These are phyloP conservation scores for Leptographium lundbergii DNA, from an alignment of 2,329 filamentous ascomycete genomes.

Conservation along the genomic window DNA sequence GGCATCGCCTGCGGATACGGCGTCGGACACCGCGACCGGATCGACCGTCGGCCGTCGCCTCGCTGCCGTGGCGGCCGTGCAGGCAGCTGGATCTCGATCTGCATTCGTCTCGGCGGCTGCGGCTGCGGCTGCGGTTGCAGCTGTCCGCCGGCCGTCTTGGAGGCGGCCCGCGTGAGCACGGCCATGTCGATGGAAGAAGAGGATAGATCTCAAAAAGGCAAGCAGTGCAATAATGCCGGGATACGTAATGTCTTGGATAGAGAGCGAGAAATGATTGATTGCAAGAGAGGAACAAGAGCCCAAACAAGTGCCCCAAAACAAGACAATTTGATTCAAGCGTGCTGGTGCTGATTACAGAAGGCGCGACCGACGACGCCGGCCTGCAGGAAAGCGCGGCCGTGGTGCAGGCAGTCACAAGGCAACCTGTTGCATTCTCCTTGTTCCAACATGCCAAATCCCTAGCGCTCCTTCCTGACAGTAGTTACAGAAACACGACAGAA, in stretches of 20 bases:
- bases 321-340: neutral
- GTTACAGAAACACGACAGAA: neutral
- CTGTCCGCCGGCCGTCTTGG: neutral
- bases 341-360: neutral
- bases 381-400: neutral
- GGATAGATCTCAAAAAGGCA: neutral
- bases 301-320: neutral
- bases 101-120: neutral
- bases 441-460: neutral
- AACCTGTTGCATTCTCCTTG: neutral
- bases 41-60: constrained; percentile 25
- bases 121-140: neutral
- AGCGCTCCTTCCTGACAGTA: neutral
- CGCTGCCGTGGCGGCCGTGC: neutral
- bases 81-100: neutral
- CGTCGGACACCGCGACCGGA: neutral
- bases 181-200: neutral
- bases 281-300: neutral
- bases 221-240: neutral
- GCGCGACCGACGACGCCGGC: neutral
- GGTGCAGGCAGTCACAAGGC: neutral
- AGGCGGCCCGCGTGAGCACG: neutral
- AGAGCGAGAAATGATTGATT: neutral
- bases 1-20: neutral
- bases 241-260: neutral